These are phyloP conservation scores for Lentinula guzmanii DNA, from an alignment of 768 basidiomycete genomes.

Conservation along the genomic window DNA sequence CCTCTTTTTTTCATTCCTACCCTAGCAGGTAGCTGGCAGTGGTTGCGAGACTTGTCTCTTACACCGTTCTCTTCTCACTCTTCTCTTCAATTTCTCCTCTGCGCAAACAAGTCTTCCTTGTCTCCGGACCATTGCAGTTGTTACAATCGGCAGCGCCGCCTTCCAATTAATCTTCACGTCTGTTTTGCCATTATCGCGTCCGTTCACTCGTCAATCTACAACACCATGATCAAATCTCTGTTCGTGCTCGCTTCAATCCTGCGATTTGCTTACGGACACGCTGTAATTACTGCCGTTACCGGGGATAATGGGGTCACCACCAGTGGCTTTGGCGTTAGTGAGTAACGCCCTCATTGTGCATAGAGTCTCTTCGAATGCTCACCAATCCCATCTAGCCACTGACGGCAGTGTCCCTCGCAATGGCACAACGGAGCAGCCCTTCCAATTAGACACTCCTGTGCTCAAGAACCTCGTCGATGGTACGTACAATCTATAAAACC, in stretches of 20 bases:
- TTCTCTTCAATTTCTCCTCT: background rate
- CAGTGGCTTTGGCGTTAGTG: constrained; percentile 18
- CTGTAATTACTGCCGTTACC: constrained; percentile 15
- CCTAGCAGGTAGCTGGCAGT: constrained; percentile 3
- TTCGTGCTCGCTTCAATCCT: constrained; percentile 10
- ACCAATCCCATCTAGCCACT: constrained; percentile 5
- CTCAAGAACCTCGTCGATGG: constrained; percentile 15
- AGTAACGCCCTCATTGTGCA: background rate
- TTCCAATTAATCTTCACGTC: background rate
- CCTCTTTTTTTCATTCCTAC: background rate
- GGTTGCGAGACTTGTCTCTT: constrained; percentile 4
- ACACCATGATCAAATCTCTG: constrained; percentile 12
- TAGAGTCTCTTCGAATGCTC: background rate
- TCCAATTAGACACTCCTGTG: constrained; percentile 20
- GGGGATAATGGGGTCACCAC: constrained; percentile 21
- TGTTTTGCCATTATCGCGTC: background rate
- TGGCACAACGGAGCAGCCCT: constrained; percentile 19
- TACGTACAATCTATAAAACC: background rate
- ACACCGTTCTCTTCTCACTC: background rate
- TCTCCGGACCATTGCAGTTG: background rate
- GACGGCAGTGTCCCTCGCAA: constrained; percentile 14
- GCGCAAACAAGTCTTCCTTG: background rate
- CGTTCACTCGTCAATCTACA: background rate
- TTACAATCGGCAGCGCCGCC: constrained; percentile 1
- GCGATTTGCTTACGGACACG: constrained; percentile 17